Conservation (phyloP, 2,329 filamentous ascomycete species). For the Cladophialophora chaetospira region DNA sequence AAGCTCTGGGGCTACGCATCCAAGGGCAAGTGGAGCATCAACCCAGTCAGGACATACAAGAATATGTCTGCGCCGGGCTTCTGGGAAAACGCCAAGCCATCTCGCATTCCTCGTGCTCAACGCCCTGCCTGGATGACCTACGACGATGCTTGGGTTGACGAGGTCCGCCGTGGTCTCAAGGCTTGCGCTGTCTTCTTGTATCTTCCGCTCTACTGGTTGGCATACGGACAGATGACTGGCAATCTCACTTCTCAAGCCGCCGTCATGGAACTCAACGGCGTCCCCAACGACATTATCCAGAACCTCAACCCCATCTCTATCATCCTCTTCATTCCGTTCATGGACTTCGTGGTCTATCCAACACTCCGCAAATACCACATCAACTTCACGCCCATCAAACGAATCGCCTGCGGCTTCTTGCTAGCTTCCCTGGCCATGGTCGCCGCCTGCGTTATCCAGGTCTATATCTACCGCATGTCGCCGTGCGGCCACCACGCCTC, state of each 20-base stretch:
- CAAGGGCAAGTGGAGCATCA: conserved; percentile 65
- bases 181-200: conserved; percentile 70
- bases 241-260: conserved; percentile 59
- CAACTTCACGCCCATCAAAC: conserved; percentile 56
- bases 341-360: conserved; percentile 57
- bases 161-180: conserved; percentile 69
- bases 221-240: conserved; percentile 59
- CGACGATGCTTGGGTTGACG: conserved; percentile 80
- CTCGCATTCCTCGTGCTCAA: conserved; percentile 57
- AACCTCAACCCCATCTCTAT: conserved; percentile 57
- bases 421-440: conserved; percentile 53
- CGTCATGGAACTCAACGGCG: conserved; percentile 54
- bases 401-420: conserved; percentile 55
- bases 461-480: conserved; percentile 60
- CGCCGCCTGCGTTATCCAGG: conserved; percentile 52
- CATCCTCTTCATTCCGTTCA: conserved; percentile 57
- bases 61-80: conserved; percentile 62
- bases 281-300: conserved; percentile 59
- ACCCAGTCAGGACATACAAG: conserved; percentile 58
- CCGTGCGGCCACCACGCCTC: conserved; percentile 62
- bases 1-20: conserved; percentile 62
- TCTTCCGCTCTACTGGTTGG: conserved; percentile 59
- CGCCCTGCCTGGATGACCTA: conserved; percentile 77
- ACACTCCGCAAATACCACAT: conserved; percentile 49
- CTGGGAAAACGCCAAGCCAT: conserved; percentile 72